Evolutionary conservation across 2,329 filamentous ascomycete species (phyloP), one percentile per base, ranked within the genome.

Genomic region (Venturia nashicola): DNA sequence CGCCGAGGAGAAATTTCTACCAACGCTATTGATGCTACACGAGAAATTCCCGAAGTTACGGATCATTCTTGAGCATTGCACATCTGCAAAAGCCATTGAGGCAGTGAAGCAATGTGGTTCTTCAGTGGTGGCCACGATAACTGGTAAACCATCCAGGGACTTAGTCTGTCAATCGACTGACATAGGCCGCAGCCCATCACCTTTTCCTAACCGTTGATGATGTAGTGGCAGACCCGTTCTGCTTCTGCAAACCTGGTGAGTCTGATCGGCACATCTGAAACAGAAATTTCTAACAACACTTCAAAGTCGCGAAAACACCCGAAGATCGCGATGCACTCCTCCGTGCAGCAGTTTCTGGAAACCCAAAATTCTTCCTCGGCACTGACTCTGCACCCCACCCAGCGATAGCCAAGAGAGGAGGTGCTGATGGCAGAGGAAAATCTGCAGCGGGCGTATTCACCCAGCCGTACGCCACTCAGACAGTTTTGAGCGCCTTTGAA

Each of bases 171-270:
- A 61, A 32, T 48, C 2, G 12, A 0, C 89, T 36, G 3, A 34
- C 16, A n/a, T 16, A 9, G 12, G 2, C 23, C 16, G 27, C 51
- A 57, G 51, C 90, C 2, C 91, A 96, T 71, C 91, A 96, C 71
- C 79, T 96, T 27, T 91, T 84, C 68, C 81, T 97, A 40, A 90
- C 88, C 14, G 85, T 90, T 18, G 88, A 94, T 70, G 86, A 91
- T 69, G 88, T 87, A 79, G 84, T 85, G 5, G 78, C 79, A 62
- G 83, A 89, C 70, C 82, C 91, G 71, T 86, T 93, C 83, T 84
- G 87, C 71, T 95, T 92, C 78, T 90, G 87, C 78, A 90, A 90
- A 72, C 86, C 86, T 5, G 84, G 62, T 64, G 27, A 60, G 89
- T 40, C 84, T 14, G 46, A 20, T 34, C 16, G 36, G 9, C 5